Evolutionary conservation across 2,329 filamentous ascomycete genomes (phyloP).

Genomic region (Hirsutella minnesotensis): DNA sequence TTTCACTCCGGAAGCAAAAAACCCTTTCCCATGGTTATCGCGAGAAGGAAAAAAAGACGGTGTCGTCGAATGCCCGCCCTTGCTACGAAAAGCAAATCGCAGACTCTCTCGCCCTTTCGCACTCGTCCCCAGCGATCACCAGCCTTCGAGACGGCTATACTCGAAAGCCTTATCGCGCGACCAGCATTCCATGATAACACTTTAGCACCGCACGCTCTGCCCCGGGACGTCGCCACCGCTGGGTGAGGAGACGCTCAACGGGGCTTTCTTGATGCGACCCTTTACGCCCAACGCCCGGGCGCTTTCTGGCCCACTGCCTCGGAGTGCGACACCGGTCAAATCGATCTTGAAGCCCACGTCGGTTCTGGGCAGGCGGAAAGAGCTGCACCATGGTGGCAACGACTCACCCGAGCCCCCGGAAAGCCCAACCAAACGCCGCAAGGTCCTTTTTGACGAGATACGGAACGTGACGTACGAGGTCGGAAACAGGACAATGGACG

Average conservation of each 20-base stretch:
- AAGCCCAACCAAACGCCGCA: constrained; percentile 40
- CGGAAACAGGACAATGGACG: constrained; percentile 37
- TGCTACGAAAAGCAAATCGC: not conserved
- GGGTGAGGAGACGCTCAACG: not conserved
- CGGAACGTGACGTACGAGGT: constrained; percentile 46
- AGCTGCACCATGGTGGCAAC: constrained; percentile 29
- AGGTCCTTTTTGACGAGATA: constrained; percentile 47
- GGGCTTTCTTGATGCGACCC: constrained; percentile 15
- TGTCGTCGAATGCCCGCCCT: not conserved
- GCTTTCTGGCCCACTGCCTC: constrained; percentile 19
- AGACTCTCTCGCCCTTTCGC: not conserved
- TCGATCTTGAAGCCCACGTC: constrained; percentile 40
- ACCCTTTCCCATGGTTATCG: not conserved
- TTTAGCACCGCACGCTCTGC: not conserved
- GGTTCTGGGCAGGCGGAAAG: constrained; percentile 31
- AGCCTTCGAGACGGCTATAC: too few relatives aligned
- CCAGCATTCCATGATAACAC: not conserved
- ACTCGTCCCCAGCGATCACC: not conserved
- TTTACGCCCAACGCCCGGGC: constrained; percentile 22
- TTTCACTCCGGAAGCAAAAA: not conserved
- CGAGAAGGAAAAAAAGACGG: not conserved
- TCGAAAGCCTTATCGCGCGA: too few relatives aligned
- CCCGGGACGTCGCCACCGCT: not conserved
- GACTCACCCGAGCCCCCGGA: constrained; percentile 25
- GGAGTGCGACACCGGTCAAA: constrained; percentile 31